Base-by-base conservation (phyloP, 192 early-diverging fungal genomes). In the Allomyces macrogynus region DNA sequence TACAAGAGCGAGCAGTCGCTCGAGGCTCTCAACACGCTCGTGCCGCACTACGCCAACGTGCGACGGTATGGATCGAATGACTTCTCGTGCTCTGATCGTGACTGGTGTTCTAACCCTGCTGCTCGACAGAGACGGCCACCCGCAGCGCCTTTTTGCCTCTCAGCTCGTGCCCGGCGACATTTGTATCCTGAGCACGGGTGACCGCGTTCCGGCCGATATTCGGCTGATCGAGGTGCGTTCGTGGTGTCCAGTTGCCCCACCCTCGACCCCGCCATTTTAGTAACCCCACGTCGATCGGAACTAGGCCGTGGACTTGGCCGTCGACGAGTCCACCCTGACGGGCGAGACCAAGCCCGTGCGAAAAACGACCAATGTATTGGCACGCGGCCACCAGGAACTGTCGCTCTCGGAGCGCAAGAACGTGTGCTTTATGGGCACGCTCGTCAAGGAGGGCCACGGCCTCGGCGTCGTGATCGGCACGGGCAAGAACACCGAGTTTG, bases 341-440 rank as follows among this genome's bases (percentile, higher is more conserved):
- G 90, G 89, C 9, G 90, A 92, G 71, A 87, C 79, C 61, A 87
- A 92, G 77, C 85, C 93, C 14, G 74, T 82, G 63, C 71, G 76
- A n/a, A 92, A 92, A 71, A 70, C 78, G 22, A 66, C 69, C 16
- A 81, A 87, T 23, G 73, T 72, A 0, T 75, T 90, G 22, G 63
- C 62, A 1, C 22, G 65, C 32, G 65, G 71, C 18, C 71, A 69
- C 63, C 62, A 67, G 44, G 70, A 74, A 68, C 70, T 67, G 43
- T 81, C 87, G 62, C 63, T 87, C 26, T 81, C 85, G 7, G 87
- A 91, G 44, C 72, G 86, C 65, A 81, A 77, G 43, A 97, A 97
- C 73, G 90, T 97, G 70, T 91, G 80, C 1, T 94, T 92, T 64
- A 97, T 94, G 90, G 94, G 94, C 23, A 94, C 94, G 18, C 71